Evolutionary conservation across 2,329 filamentous ascomycete genomes (phyloP), one percentile per base, ranked within the genome.

Genomic region (Phyllosticta ampelicida): DNA sequence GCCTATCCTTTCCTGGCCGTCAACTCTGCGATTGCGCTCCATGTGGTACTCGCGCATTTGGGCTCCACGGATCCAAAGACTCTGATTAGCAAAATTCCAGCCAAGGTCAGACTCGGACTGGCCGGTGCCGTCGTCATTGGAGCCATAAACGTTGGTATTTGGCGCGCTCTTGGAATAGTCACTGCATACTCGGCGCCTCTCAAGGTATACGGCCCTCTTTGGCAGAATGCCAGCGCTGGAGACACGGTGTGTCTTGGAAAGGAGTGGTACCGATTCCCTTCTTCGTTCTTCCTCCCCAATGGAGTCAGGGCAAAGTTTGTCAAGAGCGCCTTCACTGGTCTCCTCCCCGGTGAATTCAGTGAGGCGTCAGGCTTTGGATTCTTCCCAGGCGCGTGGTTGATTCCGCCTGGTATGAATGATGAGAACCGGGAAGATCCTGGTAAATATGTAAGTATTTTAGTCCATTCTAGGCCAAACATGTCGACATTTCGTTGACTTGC

Each of bases 211-310:
- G 70, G 78, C 36, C 84, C 85, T 0, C 77, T 97, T 0, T 77
- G 82, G 53, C 78, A 78, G 13, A 66, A 75, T 9, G 79, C 76
- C 0, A 72, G 75, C 0, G 70, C 75, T 1, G 87, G 85, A 16
- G 86, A 89, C 62, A 84, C 79, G 18, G 83, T 99, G 2, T 99
- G 94, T 70, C 82, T 96, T 48, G 90, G 89, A 26, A 99, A 97
- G 70, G 94, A 99, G 70, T 99, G 94, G 94, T 96, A 99, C 71
- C 88, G 94, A 36, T 97, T 96, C 69, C 92, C 94, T 1, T 92
- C 88, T 0, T 95, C 91, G 0, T 97, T 90, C 75, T 90, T 94
- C 69, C 78, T 99, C 2, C 92, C 94, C 0, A 77, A 85, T n/a
- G 81, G 83, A 54, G 88, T 94, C 77, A 86, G 83, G 63, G 87